Evolutionary conservation across 2,329 filamentous ascomycete genomes (phyloP).

Genomic region (Alternaria conjuncta): DNA sequence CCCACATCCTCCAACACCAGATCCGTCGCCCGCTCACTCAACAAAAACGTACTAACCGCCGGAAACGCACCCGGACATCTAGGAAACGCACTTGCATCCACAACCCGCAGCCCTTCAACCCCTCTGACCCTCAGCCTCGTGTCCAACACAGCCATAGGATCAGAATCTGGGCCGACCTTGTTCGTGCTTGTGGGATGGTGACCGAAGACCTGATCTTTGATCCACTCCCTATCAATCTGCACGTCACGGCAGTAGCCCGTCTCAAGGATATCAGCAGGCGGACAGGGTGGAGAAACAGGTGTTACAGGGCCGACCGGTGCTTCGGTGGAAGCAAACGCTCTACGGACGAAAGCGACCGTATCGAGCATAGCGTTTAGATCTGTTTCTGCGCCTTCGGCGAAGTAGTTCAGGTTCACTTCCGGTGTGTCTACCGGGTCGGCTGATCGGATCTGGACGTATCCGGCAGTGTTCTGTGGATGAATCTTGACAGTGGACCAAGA

Average conservation of each 20-base stretch:
- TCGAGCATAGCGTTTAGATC: constrained; percentile 60
- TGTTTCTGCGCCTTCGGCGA: constrained; percentile 60
- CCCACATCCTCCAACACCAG: constrained; percentile 25
- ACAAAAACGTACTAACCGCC: constrained; percentile 56
- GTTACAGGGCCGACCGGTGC: constrained; percentile 40
- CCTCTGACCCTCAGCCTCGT: constrained; percentile 50
- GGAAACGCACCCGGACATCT: constrained; percentile 58
- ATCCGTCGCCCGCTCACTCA: constrained; percentile 27
- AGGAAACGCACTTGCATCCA: constrained; percentile 34
- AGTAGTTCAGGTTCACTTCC: constrained; percentile 53
- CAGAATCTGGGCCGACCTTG: constrained; percentile 31
- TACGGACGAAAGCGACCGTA: constrained; percentile 60
- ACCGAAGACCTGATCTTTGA: constrained; percentile 26
- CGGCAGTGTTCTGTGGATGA: constrained; percentile 65
- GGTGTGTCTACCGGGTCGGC: constrained; percentile 67
- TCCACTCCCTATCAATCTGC: constrained; percentile 24
- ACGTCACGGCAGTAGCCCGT: constrained; percentile 25
- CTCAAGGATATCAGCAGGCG: constrained; percentile 41
- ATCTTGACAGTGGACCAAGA: constrained; percentile 64
- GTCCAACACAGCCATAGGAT: constrained; percentile 45
- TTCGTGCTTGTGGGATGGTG: constrained; percentile 27
- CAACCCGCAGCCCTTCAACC: constrained; percentile 58
- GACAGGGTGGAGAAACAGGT: constrained; percentile 48
- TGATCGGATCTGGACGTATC: constrained; percentile 65
- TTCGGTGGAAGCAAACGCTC: constrained; percentile 64